Base-by-base conservation (phyloP, 2,329 filamentous ascomycete genomes). In the Aspergillus niger region DNA sequence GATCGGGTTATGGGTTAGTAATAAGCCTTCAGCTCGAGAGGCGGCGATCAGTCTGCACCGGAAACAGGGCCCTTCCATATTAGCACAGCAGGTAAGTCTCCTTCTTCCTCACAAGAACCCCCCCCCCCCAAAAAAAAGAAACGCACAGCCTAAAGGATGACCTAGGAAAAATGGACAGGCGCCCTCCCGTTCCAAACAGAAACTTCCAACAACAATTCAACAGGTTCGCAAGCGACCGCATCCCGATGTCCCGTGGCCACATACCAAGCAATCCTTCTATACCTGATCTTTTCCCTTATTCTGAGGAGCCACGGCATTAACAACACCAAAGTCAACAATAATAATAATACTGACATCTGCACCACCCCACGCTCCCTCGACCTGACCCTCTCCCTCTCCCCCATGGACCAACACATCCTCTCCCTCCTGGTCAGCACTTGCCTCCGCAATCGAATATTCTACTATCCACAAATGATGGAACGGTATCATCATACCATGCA, bases 201-300 rank as follows among this genome's bases (percentile, higher is more conserved):
- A 30, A 8, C 24, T 30, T 30, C 52, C 24, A 41, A 57, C 17
- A 17, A 20, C 30, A 32, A 20, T 20, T 20, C 20, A 20, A 20
- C 20, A 20, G 20, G 20, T 20, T 20, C 20, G 20, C 20, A 20
- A 20, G 20, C 20, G 20, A 20, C 20, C 20, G 20, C 20, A 20
- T 20, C 20, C 20, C 20, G 20, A 38, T 72, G 69, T 67, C 70
- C 70, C 11, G 65, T 72, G 5, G 66, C 69, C 38, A 72, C 70
- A 7, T 72, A 70, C 20, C 70, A 72, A 28, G 65, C 62, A 11
- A 68, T 72, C 24, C 64, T 72, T 6, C 58, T 72, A 2, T 68
- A 71, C n/a, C 57, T 69, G 10, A 70, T 72, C 10, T 70, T 72
- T 41, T 62, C 70, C 11, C 24, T 72, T 1, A 43, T 69, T 0